Base-by-base conservation (phyloP, 2,329 filamentous ascomycete species). In the Scedosporium boydii region DNA sequence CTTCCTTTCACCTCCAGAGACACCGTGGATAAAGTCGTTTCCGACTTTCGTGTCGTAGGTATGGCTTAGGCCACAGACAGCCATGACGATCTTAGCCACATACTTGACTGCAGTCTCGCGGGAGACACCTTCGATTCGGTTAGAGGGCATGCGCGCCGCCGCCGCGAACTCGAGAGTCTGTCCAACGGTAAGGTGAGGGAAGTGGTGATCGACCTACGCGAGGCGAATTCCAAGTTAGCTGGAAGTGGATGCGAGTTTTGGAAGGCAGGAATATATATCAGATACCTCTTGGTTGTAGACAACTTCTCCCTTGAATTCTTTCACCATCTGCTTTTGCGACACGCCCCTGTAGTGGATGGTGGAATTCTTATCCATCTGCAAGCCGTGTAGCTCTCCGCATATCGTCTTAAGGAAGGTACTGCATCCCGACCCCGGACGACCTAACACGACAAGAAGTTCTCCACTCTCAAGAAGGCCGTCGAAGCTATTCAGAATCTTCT, bases 161-260 rank as follows among this genome's bases (percentile, higher is more conserved):
- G 89, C 80, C 0, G 90, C 90, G 69, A 93, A 93, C 59, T 84
- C 80, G 0, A 93, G 77, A 0, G 89, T 93, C 66, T 91, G 82
- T 1, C 87, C 85, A 10, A 93, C 88, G 0, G 87, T 90, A 23
- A 95, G 76, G n/a, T 89, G 87, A 0, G 89, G 86, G 66, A 91
- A 93, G 70, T 93, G 89, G 29, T 87, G 80, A 70, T 91, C 88
- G 29, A 82, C 80, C 59, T 60, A 23, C 10, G 34, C 34, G 10
- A 9, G 9, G 34, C 34, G 34, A 14, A 2, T 9, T 12, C 34
- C 10, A 14, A 14, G 34, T 38, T 38, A 38, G 34, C 34, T 14
- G 34, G 34, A 38, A 38, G 34, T 14, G 34, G 34, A 38, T 12
- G 34, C 10, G 10, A 38, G 34, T 38, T 4, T 12, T 27, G 42